Evolutionary conservation across 2,329 filamentous ascomycete genomes (phyloP), one percentile per base, ranked within the genome.

Genomic region (Corynespora cassiicola): DNA sequence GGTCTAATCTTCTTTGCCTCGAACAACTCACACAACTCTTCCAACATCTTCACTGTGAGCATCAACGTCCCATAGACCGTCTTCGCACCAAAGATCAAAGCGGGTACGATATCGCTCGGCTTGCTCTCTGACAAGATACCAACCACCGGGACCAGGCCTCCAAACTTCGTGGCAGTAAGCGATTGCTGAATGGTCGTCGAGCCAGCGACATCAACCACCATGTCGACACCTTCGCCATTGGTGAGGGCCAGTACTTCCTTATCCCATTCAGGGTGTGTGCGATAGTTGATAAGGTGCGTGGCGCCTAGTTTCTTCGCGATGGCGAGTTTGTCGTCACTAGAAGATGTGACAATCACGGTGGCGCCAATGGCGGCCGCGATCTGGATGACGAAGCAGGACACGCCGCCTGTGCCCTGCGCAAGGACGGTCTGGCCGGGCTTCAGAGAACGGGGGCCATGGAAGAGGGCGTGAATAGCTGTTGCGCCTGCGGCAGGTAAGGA

Each of bases 201-300:
- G 2, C 73, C 75, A 5, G 67, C 71, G 17, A 64, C 61, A 25
- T 76, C 73, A 2, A 76, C 39, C 21, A 76, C 50, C 28, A 64
- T 53, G 40, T 76, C 69, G 1, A 65, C 76, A 6, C 77, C 76
- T 2, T 56, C 44, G n/a, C 69, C 68, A 4, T 68, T 38, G 0
- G 76, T 79, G 24, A 75, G 50, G 7, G 55, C 49, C 39, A 70
- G 66, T 1, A 76, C 75, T 33, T 77, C 72, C 3, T 58, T 51
- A 3, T 66, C 67, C 76, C 76, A 79, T 37, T 74, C 46, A 0
- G 75, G 70, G 0, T 54, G 65, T 2, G 60, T 73, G 33, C 68
- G 72, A 57, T 79, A 79, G 58, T 80, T 80, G 61, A 80, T 73
- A 2, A 59, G 64, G 35, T 72, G 55, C 31, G 75, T 70, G 2